These are phyloP conservation scores for Entonaema liquescens DNA, from an alignment of 495 filamentous ascomycete genomes.

Conservation along the genomic window DNA sequence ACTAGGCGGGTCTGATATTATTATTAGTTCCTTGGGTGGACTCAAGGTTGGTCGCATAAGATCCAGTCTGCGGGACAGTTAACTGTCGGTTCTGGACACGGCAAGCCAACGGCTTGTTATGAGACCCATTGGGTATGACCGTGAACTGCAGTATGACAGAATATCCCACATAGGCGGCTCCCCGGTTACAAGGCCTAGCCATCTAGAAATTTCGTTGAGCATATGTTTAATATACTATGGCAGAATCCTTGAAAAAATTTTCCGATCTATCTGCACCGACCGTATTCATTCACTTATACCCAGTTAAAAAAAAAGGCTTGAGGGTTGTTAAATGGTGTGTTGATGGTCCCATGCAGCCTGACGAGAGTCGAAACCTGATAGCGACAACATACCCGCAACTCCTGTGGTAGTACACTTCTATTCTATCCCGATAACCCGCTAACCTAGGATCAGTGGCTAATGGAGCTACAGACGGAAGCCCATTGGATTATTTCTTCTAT, in stretches of 20 bases:
- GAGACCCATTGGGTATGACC: constrained; percentile 20
- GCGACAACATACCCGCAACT: constrained; percentile 19
- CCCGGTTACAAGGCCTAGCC: neutral
- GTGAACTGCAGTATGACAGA: constrained; percentile 36
- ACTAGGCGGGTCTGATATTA: constrained; percentile 32
- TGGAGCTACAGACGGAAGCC: constrained; percentile 4
- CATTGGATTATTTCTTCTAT: neutral
- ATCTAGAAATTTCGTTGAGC: constrained; percentile 24
- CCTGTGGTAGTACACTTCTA: constrained; percentile 6
- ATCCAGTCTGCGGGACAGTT: constrained; percentile 22
- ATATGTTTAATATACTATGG: constrained; percentile 4
- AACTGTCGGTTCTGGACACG: constrained; percentile 33
- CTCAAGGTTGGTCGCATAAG: constrained; percentile 32
- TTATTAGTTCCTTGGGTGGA: constrained; percentile 32
- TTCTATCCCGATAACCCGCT: constrained; percentile 30
- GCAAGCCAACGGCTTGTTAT: constrained; percentile 26
- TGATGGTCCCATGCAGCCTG: neutral
- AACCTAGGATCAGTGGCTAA: constrained; percentile 22
- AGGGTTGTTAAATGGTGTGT: neutral
- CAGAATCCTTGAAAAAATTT: neutral
- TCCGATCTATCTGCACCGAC: neutral
- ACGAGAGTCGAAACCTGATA: constrained; percentile 2
- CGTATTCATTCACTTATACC: neutral
- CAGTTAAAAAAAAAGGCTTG: neutral
- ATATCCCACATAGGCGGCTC: constrained; percentile 36